Evolutionary conservation across 2,329 filamentous ascomycete genomes (phyloP).

Genomic region (Paraconiothyrium sp.): DNA sequence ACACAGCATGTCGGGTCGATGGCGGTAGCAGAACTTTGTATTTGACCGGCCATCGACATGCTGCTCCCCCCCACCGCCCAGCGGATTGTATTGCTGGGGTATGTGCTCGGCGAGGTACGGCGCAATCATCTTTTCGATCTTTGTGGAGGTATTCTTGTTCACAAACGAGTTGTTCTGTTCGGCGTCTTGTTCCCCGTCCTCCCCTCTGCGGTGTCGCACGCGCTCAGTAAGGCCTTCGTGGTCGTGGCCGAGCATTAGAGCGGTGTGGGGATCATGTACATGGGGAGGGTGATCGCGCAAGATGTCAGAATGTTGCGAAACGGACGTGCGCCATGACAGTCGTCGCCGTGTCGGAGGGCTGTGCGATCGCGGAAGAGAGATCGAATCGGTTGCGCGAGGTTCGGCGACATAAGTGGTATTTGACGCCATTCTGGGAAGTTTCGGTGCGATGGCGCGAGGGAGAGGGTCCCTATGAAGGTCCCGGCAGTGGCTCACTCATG

Average conservation of each 20-base stretch:
- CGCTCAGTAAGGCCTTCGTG: conserved; percentile 45
- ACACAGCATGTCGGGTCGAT: conserved; percentile 93
- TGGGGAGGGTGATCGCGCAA: conserved; percentile 14
- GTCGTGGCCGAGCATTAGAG: conserved; percentile 49
- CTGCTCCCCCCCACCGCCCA: conserved; percentile 64
- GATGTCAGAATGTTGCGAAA: conserved; percentile 21
- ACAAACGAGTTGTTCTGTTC: conserved; percentile 37
- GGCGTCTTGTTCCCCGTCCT: conserved; percentile 28
- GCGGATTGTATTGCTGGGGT: conserved; percentile 84
- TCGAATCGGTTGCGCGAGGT: conserved; percentile 36
- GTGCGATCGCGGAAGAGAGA: conserved; percentile 20
- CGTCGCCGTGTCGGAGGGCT: conserved; percentile 34
- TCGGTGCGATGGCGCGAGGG: conserved; percentile 18
- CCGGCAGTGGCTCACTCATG: conserved; percentile 16
- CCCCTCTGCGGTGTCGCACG: conserved; percentile 35
- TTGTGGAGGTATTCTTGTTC: conserved; percentile 58
- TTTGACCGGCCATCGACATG: conserved; percentile 65
- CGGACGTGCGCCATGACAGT: conserved; percentile 40
- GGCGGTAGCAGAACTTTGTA: conserved; percentile 95
- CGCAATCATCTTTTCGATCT: conserved; percentile 80
- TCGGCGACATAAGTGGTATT: conserved; percentile 36
- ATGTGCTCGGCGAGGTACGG: conserved; percentile 94
- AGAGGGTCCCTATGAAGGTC: conserved; percentile 26
- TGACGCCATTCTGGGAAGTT: conserved; percentile 35
- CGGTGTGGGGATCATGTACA: conserved; percentile 40